Base-by-base conservation (phyloP, 2,329 filamentous ascomycete species). In the Hortaea werneckii region DNA sequence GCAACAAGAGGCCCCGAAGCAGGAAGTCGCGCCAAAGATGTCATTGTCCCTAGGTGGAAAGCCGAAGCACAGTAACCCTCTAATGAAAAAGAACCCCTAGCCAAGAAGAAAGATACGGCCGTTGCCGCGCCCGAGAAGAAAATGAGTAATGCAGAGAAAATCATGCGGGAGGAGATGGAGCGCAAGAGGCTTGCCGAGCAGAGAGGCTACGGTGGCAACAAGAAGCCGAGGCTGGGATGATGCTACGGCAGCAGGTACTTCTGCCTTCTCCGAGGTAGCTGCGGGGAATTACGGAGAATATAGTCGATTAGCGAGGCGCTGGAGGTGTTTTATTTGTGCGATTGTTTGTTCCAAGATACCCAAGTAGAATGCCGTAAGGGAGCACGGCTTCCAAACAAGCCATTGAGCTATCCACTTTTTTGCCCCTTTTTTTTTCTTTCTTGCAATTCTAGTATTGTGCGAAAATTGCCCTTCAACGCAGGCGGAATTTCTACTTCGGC, bases 91-190 rank as follows among this genome's bases (percentile, higher is more conserved):
- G 69, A 90, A 89, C 52, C 80, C 0, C 68, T 87, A 1, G 75
- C 77, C 1, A 69, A 74, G 3, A 87, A 87, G 65, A 87, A 86
- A 62, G 51, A 64, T 29, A 74, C 72, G 8, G 67, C 77, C 3
- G 61, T 64, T 13, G 62, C 66, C 45, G 79, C 79, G 50, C 76
- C 76, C 45, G 81, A 80, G 1, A 87, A 85, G 72, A 92, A 85
- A 59, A 90, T 94, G 77, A 90, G 85, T 58, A 87, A 94, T 61
- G 83, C 82, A 3, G 87, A 90, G 66, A 77, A 83, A 44, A 94
- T 92, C 58, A 95, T 94, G 88, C 86, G 83, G 65, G 83, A 67
- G 48, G 64, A 65, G 45, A 53, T 68, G 40, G 64, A 65, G 29
- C 61, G 67, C n/a, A 67, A 66, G 41, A 60, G 66, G 29, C 49